Evolutionary conservation across 495 filamentous ascomycete genomes (phyloP).

Genomic region (Aspergillus leporis): DNA sequence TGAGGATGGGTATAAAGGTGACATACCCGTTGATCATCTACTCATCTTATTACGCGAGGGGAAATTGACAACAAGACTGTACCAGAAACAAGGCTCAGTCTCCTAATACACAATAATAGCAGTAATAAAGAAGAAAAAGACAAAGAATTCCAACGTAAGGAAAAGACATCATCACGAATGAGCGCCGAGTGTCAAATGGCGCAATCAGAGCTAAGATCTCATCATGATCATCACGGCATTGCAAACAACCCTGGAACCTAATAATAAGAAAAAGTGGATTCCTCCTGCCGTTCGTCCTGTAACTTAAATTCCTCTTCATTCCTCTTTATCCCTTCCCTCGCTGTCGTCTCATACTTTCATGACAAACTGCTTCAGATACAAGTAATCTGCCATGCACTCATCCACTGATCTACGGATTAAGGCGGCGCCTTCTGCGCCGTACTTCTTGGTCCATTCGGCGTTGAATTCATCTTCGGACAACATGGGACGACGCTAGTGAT

Average conservation of each 20-base stretch:
- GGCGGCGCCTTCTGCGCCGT: constrained; percentile 72
- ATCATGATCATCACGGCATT: constrained; percentile 12
- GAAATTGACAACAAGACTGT: too few species aligned
- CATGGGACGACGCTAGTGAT: constrained; percentile 35
- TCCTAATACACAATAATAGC: constrained; percentile 3
- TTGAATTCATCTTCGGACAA: constrained; percentile 73
- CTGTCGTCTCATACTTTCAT: constrained; percentile 53
- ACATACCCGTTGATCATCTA: too few species aligned
- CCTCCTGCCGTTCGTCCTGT: not conserved
- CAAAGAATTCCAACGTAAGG: not conserved
- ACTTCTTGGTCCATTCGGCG: constrained; percentile 78
- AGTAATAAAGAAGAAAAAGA: constrained; percentile 6
- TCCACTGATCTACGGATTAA: constrained; percentile 76
- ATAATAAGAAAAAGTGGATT: constrained; percentile 5
- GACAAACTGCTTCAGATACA: constrained; percentile 89
- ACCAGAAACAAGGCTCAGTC: too few species aligned
- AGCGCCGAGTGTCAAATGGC: constrained; percentile 26
- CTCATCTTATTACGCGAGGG: too few species aligned
- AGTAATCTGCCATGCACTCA: constrained; percentile 79
- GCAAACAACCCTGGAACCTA: not conserved
- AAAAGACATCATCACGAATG: constrained; percentile 5
- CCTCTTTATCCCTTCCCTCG: constrained; percentile 9
- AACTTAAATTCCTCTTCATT: constrained; percentile 11
- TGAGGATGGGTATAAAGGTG: too few species aligned
- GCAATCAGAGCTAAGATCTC: constrained; percentile 35